These are phyloP conservation scores for Globisporangium orthogonon DNA, from an alignment of 352 stramenopile genomes.

Conservation along the genomic window DNA sequence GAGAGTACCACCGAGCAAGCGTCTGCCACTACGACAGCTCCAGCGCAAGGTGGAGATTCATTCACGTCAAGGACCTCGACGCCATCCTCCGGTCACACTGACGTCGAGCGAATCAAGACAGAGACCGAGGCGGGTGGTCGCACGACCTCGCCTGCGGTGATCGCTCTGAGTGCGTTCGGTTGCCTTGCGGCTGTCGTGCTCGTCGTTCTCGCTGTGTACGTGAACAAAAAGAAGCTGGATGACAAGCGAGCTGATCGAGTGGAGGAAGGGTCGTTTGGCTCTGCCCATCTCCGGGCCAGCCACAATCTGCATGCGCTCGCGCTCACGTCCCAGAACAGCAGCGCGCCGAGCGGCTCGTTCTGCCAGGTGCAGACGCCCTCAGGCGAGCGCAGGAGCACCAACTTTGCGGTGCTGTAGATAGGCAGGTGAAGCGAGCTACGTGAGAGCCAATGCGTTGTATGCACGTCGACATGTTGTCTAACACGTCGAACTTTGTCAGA, in stretches of 20 bases:
- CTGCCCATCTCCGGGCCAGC: constrained; percentile 2
- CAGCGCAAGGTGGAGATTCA: neutral
- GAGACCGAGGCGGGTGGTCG: constrained; percentile 2
- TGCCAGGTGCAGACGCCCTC: constrained; percentile 17
- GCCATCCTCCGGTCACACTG: constrained; percentile 3
- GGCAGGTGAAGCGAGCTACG: too few relatives aligned
- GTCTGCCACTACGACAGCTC: neutral
- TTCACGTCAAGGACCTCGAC: neutral
- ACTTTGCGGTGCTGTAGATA: constrained; percentile 1
- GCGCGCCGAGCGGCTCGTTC: constrained; percentile 16
- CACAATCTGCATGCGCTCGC: neutral
- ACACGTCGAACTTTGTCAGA: too few relatives aligned
- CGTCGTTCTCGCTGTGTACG: constrained; percentile 16
- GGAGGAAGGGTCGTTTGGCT: constrained; percentile 6
- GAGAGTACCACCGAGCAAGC: neutral
- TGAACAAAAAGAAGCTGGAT: constrained; percentile 20
- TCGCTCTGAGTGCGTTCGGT: constrained; percentile 19
- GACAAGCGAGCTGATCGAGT: constrained; percentile 14
- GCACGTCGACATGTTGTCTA: too few relatives aligned
- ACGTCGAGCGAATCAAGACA: constrained; percentile 8
- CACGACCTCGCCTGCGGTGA: constrained; percentile 20
- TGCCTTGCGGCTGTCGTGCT: constrained; percentile 19
- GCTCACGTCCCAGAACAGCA: constrained; percentile 1
- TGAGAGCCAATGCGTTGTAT: neutral
- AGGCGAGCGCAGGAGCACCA: neutral